A percentile compares a stretch with the other conserved stretches of the same genome.
These are phyloP conservation scores for Brassica balearica DNA, from an alignment of 441 rosid species.

Conservation along the genomic window DNA sequence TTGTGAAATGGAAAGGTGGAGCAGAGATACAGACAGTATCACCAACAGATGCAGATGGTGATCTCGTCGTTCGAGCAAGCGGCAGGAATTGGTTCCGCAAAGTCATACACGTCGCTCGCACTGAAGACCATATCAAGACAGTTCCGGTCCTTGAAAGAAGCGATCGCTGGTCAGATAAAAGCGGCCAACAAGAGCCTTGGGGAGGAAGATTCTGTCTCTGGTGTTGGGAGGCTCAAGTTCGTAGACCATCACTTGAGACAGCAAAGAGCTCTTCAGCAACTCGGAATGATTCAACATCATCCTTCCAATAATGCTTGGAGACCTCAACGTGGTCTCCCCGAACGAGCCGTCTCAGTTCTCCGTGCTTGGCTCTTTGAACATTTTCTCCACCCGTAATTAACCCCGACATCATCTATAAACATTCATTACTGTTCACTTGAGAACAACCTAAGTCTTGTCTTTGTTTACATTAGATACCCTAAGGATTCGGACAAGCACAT, in stretches of 20 bases:
- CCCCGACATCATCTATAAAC: not conserved
- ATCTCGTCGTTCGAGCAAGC: slow-evolving; percentile 71
- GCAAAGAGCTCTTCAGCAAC: slow-evolving; percentile 91
- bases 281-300: slow-evolving; percentile 88
- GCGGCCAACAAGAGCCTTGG: slow-evolving; percentile 82
- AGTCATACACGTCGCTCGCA: slow-evolving; percentile 72
- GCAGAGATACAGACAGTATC: slow-evolving; percentile 76
- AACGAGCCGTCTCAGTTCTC: slow-evolving; percentile 74
- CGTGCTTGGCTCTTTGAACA: slow-evolving; percentile 87
- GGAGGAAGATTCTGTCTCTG: slow-evolving; percentile 59
- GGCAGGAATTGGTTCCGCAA: slow-evolving; percentile 67
- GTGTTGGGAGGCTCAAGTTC: slow-evolving; percentile 67
- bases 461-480: slow-evolving; percentile 57
- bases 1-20: slow-evolving; percentile 74
- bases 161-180: slow-evolving; percentile 65
- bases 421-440: not conserved
- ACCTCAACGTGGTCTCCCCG: slow-evolving; percentile 82
- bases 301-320: slow-evolving; percentile 72
- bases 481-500: slow-evolving; percentile 77
- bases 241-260: slow-evolving; percentile 91
- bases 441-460: not conserved
- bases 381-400: slow-evolving; percentile 75
- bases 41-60: slow-evolving; percentile 74
- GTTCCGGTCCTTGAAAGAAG: slow-evolving; percentile 73
- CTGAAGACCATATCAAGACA: slow-evolving; percentile 76